Percentiles rank a stretch among this genome's conserved stretches.
These are phyloP conservation scores for Plasmodium gallinaceum DNA, from an alignment of 169 alveolate species.

Conservation along the genomic window DNA sequence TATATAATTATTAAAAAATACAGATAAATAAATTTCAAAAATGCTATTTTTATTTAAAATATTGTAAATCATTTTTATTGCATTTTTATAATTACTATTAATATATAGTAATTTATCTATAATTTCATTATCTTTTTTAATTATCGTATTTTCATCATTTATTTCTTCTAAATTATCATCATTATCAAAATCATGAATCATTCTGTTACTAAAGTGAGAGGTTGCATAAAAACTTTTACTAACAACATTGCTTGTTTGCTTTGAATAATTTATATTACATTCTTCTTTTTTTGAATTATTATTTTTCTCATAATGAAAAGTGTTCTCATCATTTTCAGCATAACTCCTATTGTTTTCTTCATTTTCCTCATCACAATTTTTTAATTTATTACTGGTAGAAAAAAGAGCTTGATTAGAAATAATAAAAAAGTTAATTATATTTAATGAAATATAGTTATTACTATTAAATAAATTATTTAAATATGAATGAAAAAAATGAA, in stretches of 20 bases:
- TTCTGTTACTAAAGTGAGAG: slow-evolving; percentile 33
- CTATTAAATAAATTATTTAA: slow-evolving; percentile 26
- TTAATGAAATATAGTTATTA: slow-evolving; percentile 14
- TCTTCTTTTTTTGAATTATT: not conserved
- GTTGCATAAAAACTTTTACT: slow-evolving; percentile 55
- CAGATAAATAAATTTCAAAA: slow-evolving; percentile 53
- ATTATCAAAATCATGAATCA: slow-evolving; percentile 27
- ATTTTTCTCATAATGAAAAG: not conserved
- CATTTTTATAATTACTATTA: not conserved
- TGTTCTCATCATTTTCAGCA: slow-evolving; percentile 1
- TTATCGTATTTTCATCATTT: not conserved
- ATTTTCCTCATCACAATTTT: not conserved
- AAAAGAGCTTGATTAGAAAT: slow-evolving; percentile 37
- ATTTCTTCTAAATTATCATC: slow-evolving; percentile 12
- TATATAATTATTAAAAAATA: slow-evolving; percentile 25
- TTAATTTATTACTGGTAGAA: slow-evolving; percentile 20
- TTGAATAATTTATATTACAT: not conserved
- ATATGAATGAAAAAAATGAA: slow-evolving; percentile 36
- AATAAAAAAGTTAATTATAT: slow-evolving; percentile 51
- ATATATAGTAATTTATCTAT: slow-evolving; percentile 1
- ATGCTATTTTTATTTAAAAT: not conserved
- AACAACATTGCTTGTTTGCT: not conserved
- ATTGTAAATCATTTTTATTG: not conserved
- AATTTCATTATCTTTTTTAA: slow-evolving; percentile 6
- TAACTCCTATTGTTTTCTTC: not conserved